These are phyloP conservation scores for Fusarium albosuccineum DNA, from an alignment of 2,329 filamentous ascomycete species.

Conservation along the genomic window DNA sequence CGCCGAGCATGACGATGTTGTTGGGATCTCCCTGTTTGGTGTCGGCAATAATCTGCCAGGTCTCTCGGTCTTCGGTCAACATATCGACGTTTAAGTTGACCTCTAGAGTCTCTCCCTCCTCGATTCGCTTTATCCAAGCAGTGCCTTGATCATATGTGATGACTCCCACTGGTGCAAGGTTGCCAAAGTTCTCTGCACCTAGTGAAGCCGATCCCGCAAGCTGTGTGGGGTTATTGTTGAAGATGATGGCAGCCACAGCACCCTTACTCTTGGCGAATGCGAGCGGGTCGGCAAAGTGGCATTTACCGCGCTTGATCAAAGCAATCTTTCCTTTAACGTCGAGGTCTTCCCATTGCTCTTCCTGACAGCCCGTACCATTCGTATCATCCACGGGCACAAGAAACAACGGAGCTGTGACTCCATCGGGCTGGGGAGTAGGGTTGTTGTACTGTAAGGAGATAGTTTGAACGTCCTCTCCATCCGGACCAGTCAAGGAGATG, in stretches of 20 bases:
- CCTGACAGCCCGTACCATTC: slow-evolving; percentile 52
- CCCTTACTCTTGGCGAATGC: slow-evolving; percentile 53
- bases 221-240: slow-evolving; percentile 68
- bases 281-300: slow-evolving; percentile 56
- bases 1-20: slow-evolving; percentile 56
- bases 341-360: slow-evolving; percentile 55
- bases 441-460: slow-evolving; percentile 57
- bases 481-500: slow-evolving; percentile 15
- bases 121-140: slow-evolving; percentile 50
- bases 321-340: slow-evolving; percentile 57
- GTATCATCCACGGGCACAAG: slow-evolving; percentile 51
- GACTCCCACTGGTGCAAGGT: slow-evolving; percentile 51
- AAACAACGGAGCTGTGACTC: slow-evolving; percentile 50
- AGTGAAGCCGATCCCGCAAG: slow-evolving; percentile 63
- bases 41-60: slow-evolving; percentile 57
- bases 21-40: slow-evolving; percentile 56
- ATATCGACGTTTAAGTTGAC: slow-evolving; percentile 53
- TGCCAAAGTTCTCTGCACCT: slow-evolving; percentile 54
- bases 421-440: slow-evolving; percentile 50
- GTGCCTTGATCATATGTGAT: slow-evolving; percentile 51
- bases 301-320: slow-evolving; percentile 58
- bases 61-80: slow-evolving; percentile 52
- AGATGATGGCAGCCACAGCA: slow-evolving; percentile 65
- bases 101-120: slow-evolving; percentile 48
- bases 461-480: slow-evolving; percentile 7